These are phyloP conservation scores for Vitis hybrid DNA, from an alignment of 177 flowering plant species.

Conservation along the genomic window DNA sequence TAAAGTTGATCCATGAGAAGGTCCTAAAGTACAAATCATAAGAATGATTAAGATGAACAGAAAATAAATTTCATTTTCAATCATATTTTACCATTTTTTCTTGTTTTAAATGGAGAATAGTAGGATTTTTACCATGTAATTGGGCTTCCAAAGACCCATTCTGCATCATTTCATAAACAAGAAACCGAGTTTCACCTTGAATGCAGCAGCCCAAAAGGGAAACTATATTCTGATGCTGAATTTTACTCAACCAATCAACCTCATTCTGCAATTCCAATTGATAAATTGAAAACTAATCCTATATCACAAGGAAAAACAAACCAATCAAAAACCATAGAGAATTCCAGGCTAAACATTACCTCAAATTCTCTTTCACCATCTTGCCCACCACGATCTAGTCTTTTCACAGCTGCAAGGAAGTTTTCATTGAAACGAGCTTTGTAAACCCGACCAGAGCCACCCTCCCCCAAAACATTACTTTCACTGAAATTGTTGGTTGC, in stretches of 20 bases:
- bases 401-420: slow-evolving; percentile 72
- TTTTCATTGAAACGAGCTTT: slow-evolving; percentile 60
- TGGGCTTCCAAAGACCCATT: slow-evolving; percentile 86
- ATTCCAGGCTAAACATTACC: slow-evolving; percentile 32
- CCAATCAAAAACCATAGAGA: neutral
- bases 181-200: slow-evolving; percentile 56
- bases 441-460: slow-evolving; percentile 70
- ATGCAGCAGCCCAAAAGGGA: slow-evolving; percentile 74
- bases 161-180: slow-evolving; percentile 87
- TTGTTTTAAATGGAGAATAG: neutral
- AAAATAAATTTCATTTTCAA: neutral
- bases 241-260: slow-evolving; percentile 61
- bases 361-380: slow-evolving; percentile 68
- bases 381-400: slow-evolving; percentile 38
- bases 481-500: slow-evolving; percentile 70
- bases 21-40: slow-evolving; percentile 44
- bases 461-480: slow-evolving; percentile 60
- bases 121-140: slow-evolving; percentile 63
- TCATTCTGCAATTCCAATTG: slow-evolving; percentile 64
- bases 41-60: neutral
- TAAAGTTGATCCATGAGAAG: slow-evolving; percentile 61
- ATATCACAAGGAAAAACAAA: neutral
- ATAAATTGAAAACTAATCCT: neutral
- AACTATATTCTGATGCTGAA: slow-evolving; percentile 73
- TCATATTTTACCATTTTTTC: neutral